Base-by-base conservation (phyloP, 176 grass and related monocot genomes). In the Metroxylon sagu region DNA sequence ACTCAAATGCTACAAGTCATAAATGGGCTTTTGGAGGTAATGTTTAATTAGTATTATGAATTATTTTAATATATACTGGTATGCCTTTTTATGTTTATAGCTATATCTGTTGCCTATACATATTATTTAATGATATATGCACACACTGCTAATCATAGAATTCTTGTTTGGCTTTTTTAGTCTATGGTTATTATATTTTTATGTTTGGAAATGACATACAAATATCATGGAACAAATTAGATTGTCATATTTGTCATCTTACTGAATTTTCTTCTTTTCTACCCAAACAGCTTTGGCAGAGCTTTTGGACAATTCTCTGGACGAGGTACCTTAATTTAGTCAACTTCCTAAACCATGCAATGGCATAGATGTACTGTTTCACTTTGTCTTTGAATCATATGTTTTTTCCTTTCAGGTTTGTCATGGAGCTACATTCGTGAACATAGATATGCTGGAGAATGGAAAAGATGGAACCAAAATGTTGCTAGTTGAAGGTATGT, bases 1-100 rank as follows among this genome's bases (percentile, higher is more conserved):
- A 98, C 78, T 98, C 93, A 70, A 98, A 98, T 77, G 93, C 93
- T 35, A 98, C 93, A 25, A 98, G 93, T 78, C 93, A 98, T 76
- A 98, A 98, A 67, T 98, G 93, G 93, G 87, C 93, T n/a, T 73
- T 98, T 54, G 93, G 93, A 19, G 93, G 93, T 98, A 87, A 69
- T 49, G 19, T 25, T 57, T 57, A 57, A 43, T 2, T 43, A 43
- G 35, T 2, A 43, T 12, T 12, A 12, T 12, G 12, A 43, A 12
- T 43, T 43, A 10, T 43, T 43, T 43, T 43, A 10, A 7, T 14
- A 7, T 43, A 12, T 43, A 43, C 12, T 43, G 35, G 12, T 43
- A 43, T 43, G 35, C 35, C 35, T 43, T 43, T 3, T 2, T 12
- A 10, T 43, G 12, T 43, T 43, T 43, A 43, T 43, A 43, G 35